Evolutionary conservation across 2,329 filamentous ascomycete genomes (phyloP).

Genomic region (Ophiostoma montium): DNA sequence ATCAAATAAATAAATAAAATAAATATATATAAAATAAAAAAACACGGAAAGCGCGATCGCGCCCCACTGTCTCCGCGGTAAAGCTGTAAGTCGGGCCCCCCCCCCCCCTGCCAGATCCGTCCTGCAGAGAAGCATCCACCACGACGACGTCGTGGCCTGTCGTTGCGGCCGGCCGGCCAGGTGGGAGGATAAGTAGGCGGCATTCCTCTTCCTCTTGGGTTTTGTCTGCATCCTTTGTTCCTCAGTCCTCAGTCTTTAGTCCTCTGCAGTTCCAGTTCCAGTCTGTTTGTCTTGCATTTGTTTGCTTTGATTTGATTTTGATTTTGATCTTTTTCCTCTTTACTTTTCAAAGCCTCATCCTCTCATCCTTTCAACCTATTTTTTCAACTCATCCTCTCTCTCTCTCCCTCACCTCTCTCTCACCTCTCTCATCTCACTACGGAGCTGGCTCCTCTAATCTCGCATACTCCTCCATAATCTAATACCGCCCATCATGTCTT

Average conservation of each 20-base stretch:
- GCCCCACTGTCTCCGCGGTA: too few relatives aligned
- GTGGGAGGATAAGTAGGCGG: constrained; percentile 14
- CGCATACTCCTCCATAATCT: too few relatives aligned
- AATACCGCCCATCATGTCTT: constrained; percentile 19
- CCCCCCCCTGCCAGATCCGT: neutral
- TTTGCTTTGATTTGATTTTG: neutral
- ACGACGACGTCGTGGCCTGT: constrained; percentile 9
- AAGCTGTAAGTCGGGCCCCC: neutral
- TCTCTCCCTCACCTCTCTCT: too few relatives aligned
- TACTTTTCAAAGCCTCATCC: constrained; percentile 10
- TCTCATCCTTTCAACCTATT: neutral
- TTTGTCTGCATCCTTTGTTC: constrained; percentile 3
- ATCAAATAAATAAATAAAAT: neutral
- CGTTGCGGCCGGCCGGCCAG: constrained; percentile 5
- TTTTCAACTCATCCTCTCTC: neutral
- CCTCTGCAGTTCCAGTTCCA: neutral
- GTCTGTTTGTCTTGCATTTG: neutral
- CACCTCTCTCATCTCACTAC: too few relatives aligned
- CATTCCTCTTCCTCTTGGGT: neutral
- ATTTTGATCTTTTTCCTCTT: neutral
- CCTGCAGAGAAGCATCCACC: neutral
- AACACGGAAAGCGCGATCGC: too few relatives aligned
- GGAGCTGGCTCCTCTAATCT: constrained; percentile 12
- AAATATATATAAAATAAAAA: neutral
- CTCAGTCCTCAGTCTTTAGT: neutral